Evolutionary conservation across 768 basidiomycete genomes (phyloP), one percentile per base, ranked within the genome.

Genomic region (Leucocoprinus sp.): DNA sequence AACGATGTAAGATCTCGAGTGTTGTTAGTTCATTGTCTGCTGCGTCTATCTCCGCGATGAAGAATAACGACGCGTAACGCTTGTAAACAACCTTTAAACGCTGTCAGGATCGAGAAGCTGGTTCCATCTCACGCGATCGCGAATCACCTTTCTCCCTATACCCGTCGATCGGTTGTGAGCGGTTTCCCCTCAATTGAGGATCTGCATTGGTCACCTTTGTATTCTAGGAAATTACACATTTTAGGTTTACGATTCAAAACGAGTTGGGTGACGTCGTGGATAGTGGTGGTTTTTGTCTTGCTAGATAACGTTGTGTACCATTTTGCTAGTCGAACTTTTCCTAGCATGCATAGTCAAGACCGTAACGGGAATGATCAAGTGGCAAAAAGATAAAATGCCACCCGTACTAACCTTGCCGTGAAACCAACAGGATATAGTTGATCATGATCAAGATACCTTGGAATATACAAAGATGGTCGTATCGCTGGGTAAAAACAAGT

Each of bases 141-240:
- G 27, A 21, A 9, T 19, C 18, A 31, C 24, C 23, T 28, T 15
- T 42, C 5, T 28, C 11, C 34, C 22, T 43, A 29, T 5, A 36
- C n/a, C n/a, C n/a, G n/a, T n/a, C n/a, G n/a, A n/a, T n/a, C n/a
- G n/a, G n/a, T n/a, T n/a, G n/a, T n/a, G n/a, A n/a, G n/a, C n/a
- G n/a, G n/a, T n/a, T n/a, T n/a, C n/a, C n/a, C n/a, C n/a, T n/a
- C n/a, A n/a, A n/a, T n/a, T n/a, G n/a, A n/a, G n/a, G n/a, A n/a
- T n/a, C n/a, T n/a, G n/a, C n/a, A n/a, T n/a, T n/a, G n/a, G n/a
- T 14, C 49, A 84, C 93, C 93, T 69, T 93, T 96, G 71, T 96
- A 96, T 61, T 98, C 95, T 31, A 97, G 64, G 57, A 98, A 85
- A 65, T 97, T 98, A 60, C 92, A 96, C 90, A 92, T 93, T 45